Percentiles rank a stretch among this genome's conserved stretches.
phyloP scores from a whole-genome alignment of 2,329 filamentous ascomycete species.

The Fusarium sterilihyphosum region DNA sequence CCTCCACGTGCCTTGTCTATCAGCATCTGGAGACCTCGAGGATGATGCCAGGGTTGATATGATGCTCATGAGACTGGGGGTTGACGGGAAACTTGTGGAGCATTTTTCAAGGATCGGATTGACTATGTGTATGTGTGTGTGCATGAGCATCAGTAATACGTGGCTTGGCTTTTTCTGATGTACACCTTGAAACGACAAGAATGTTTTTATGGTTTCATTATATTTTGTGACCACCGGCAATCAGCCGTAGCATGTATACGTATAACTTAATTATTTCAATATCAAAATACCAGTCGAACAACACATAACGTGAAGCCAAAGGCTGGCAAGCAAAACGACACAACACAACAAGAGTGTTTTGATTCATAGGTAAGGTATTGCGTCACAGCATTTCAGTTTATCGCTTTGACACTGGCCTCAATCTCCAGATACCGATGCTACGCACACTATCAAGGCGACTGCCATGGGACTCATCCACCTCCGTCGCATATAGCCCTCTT shows the following conservation, averaged over 20 bases:
- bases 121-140: neutral
- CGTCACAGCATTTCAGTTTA: neutral
- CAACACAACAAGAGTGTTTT: neutral
- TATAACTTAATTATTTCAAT: neutral
- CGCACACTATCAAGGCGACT: neutral
- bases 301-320: neutral
- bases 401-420: neutral
- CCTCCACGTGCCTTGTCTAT: constrained; percentile 15
- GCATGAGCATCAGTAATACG: constrained; percentile 22
- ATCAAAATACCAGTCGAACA: neutral
- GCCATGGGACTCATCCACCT: neutral
- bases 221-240: neutral
- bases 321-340: neutral
- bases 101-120: neutral
- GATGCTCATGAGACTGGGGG: constrained; percentile 27
- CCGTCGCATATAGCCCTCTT: neutral
- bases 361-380: neutral
- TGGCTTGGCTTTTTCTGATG: constrained; percentile 17
- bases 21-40: neutral
- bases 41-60: constrained; percentile 4
- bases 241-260: neutral
- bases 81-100: constrained; percentile 28
- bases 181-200: constrained; percentile 12
- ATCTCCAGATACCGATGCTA: neutral
- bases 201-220: neutral